These are phyloP conservation scores for Paramecium octaurelia DNA, from an alignment of 73 alveolate species.

Conservation along the genomic window DNA sequence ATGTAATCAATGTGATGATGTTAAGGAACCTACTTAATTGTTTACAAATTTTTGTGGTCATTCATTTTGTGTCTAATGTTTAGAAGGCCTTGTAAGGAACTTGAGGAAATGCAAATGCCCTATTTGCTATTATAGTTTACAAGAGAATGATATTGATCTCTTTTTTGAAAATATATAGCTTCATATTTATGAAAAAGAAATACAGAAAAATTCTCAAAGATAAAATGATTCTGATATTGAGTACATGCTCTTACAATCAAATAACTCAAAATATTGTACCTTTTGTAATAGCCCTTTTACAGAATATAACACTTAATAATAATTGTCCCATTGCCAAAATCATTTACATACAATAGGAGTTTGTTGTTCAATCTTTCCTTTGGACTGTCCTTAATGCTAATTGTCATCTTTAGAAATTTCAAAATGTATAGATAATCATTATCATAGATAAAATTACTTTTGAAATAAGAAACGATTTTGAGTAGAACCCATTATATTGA, in stretches of 20 bases:
- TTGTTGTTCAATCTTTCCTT: background rate
- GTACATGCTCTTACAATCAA: background rate
- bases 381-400: background rate
- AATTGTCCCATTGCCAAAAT: background rate
- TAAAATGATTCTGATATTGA: background rate
- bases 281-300: background rate
- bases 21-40: background rate
- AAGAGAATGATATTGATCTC: background rate
- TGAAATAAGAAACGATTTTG: background rate
- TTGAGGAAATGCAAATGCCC: background rate
- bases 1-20: background rate
- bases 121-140: background rate
- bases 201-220: background rate
- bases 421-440: background rate
- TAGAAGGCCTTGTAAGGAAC: background rate
- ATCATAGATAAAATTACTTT: background rate
- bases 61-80: background rate
- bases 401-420: background rate
- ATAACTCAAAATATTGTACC: background rate
- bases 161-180: background rate
- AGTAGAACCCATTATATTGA: background rate
- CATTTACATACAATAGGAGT: background rate
- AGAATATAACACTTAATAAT: background rate
- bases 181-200: background rate
- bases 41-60: background rate